These are phyloP conservation scores for Solanum virginianum DNA, from an alignment of 257 asterid genomes.

Conservation along the genomic window DNA sequence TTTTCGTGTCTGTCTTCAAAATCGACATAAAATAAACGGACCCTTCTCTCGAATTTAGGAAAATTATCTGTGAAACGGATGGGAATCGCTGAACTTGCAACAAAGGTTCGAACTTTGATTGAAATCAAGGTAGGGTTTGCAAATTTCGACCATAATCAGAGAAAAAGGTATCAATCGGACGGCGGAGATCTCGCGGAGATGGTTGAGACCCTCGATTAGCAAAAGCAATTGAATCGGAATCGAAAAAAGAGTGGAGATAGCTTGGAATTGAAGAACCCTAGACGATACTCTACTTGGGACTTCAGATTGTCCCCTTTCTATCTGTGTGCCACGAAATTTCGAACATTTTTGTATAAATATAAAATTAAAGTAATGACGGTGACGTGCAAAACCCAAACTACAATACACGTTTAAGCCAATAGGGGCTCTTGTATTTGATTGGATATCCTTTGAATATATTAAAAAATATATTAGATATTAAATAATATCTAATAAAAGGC, in stretches of 20 bases:
- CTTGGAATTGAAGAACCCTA: conserved; percentile 1
- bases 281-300: neutral
- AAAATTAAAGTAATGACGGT: neutral
- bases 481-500: no score
- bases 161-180: neutral
- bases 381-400: neutral
- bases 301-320: neutral
- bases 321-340: neutral
- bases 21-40: neutral
- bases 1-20: neutral
- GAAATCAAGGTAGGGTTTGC: neutral
- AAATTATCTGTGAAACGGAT: neutral
- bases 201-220: neutral
- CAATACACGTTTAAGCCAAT: neutral
- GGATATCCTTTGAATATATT: neutral
- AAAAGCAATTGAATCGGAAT: neutral
- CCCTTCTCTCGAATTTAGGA: neutral
- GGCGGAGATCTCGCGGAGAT: neutral
- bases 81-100: neutral
- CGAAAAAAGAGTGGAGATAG: neutral
- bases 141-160: neutral
- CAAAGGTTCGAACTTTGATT: neutral
- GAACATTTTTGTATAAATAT: neutral
- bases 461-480: no score
- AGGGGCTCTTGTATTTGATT: neutral